Evolutionary conservation across 2,329 filamentous ascomycete genomes (phyloP).

Genomic region (Cercospora zeina): DNA sequence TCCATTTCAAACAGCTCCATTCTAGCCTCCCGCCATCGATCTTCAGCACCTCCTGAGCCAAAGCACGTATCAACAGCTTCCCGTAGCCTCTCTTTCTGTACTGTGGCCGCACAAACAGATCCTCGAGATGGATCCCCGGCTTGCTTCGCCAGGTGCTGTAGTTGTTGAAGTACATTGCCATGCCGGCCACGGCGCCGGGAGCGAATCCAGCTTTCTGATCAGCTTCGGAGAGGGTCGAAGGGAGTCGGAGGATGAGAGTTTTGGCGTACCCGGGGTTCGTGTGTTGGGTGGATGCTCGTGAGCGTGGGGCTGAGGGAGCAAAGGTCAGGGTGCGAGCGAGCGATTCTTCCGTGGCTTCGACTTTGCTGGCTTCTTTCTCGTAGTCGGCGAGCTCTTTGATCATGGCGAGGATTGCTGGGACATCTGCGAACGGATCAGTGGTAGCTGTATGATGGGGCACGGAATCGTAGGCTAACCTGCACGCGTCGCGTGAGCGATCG

Average conservation of each 20-base stretch:
- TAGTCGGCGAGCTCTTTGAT: constrained; percentile 86
- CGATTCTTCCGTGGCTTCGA: constrained; percentile 74
- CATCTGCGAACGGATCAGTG: constrained; percentile 58
- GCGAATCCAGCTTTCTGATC: constrained; percentile 31
- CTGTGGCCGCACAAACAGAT: constrained; percentile 75
- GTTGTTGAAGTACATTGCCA: constrained; percentile 93
- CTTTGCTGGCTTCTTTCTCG: constrained; percentile 72
- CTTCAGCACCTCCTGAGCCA: constrained; percentile 76
- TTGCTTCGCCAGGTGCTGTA: constrained; percentile 91
- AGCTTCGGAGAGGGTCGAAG: constrained; percentile 35
- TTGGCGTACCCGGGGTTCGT: constrained; percentile 65
- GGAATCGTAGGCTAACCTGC: constrained; percentile 39
- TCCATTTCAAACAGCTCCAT: constrained; percentile 93
- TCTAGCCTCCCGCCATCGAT: constrained; percentile 76
- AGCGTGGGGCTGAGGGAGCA: constrained; percentile 48
- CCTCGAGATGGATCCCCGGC: constrained; percentile 89
- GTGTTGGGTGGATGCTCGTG: constrained; percentile 40
- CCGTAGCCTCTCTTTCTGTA: constrained; percentile 79
- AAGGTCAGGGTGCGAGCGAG: constrained; percentile 78
- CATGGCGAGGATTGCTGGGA: constrained; percentile 74
- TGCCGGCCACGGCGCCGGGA: constrained; percentile 59
- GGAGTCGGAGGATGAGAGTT: constrained; percentile 63
- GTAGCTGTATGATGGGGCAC: not conserved
- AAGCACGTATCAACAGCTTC: constrained; percentile 67
- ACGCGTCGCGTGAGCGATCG: constrained; percentile 60